Evolutionary conservation across 169 alveolate species (phyloP).

Genomic region (Eimeria praecox): DNA sequence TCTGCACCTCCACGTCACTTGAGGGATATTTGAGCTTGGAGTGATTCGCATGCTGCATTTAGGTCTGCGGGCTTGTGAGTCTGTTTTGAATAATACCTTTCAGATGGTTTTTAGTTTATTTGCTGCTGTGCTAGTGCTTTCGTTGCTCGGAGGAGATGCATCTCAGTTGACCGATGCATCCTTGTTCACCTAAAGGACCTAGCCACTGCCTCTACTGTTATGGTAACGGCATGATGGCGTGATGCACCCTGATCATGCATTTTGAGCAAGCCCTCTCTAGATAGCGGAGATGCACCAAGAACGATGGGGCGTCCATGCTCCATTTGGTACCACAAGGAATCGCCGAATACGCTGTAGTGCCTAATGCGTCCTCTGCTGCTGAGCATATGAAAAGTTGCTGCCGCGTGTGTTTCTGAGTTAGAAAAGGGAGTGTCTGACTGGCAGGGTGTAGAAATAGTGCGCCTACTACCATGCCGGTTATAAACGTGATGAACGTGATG

Average conservation of each 20-base stretch:
- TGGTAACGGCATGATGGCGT: not conserved
- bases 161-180: no score
- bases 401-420: not conserved
- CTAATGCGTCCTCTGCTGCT: not conserved
- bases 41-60: no score
- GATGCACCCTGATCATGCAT: not conserved
- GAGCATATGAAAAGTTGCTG: not conserved
- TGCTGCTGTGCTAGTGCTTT: no score
- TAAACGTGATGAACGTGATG: not conserved
- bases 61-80: no score
- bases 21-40: no score
- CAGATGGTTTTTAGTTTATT: no score
- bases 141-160: no score
- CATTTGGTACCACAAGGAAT: not conserved
- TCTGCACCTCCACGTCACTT: no score
- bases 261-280: not conserved
- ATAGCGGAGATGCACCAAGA: not conserved
- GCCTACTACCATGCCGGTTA: not conserved
- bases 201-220: no score
- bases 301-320: not conserved
- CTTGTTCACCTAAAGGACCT: no score
- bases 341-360: not conserved
- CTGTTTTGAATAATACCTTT: no score
- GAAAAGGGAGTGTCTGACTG: not conserved
- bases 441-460: not conserved